Conservation (phyloP, 164 flowering plant genomes). For the Magnolia officinalis region DNA sequence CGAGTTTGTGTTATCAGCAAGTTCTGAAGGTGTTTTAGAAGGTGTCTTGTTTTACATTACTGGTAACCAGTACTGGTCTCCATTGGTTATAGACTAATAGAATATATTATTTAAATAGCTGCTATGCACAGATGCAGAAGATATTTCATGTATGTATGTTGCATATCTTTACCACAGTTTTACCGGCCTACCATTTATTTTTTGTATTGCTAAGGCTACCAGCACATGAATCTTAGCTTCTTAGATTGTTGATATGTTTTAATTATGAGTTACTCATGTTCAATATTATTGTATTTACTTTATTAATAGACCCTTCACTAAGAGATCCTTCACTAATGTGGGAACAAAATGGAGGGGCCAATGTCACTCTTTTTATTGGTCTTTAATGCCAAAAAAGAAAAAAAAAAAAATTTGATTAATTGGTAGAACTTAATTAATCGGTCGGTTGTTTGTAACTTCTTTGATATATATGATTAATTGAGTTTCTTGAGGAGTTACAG, state of each 20-base stretch:
- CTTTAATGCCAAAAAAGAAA: too few relatives aligned
- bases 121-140: neutral
- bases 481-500: too few relatives aligned
- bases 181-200: neutral
- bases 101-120: neutral
- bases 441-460: too few relatives aligned
- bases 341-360: too few relatives aligned
- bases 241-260: neutral
- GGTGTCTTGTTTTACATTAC: neutral
- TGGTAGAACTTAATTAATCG: too few relatives aligned
- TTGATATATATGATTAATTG: too few relatives aligned
- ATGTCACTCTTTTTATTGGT: too few relatives aligned
- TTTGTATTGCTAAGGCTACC: neutral
- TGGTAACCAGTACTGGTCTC: neutral
- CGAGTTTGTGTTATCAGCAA: neutral
- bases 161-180: neutral
- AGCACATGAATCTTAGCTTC: neutral
- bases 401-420: too few relatives aligned
- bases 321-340: too few relatives aligned
- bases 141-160: neutral
- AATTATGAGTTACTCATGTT: too few relatives aligned
- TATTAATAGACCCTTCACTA: too few relatives aligned
- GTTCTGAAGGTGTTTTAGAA: neutral
- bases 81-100: neutral
- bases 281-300: too few relatives aligned